These are phyloP conservation scores for Agrocybe praecox DNA, from an alignment of 768 basidiomycete genomes.

Conservation along the genomic window DNA sequence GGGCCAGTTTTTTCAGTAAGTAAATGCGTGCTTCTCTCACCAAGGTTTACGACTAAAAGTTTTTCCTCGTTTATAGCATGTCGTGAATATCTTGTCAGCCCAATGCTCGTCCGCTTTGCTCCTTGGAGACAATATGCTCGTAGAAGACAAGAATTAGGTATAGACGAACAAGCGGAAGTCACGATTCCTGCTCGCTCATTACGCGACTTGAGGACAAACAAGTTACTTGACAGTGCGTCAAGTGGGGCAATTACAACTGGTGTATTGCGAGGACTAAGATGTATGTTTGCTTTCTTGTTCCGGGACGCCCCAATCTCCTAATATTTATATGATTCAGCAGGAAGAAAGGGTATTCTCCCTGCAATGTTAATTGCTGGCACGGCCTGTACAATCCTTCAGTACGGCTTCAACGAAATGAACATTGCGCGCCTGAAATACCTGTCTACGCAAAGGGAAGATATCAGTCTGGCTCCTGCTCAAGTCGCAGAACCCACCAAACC, in stretches of 20 bases:
- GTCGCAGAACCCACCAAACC: neutral
- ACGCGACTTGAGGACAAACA: slow-evolving; percentile 57
- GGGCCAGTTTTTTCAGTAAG: slow-evolving; percentile 81
- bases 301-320: neutral
- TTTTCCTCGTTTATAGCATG: slow-evolving; percentile 45
- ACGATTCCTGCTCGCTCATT: slow-evolving; percentile 15
- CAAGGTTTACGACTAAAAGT: neutral
- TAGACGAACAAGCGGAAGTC: slow-evolving; percentile 8
- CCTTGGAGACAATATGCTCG: slow-evolving; percentile 51
- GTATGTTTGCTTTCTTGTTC: slow-evolving; percentile 40
- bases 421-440: slow-evolving; percentile 63
- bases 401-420: slow-evolving; percentile 68
- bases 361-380: slow-evolving; percentile 63
- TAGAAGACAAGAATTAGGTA: slow-evolving; percentile 33
- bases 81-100: slow-evolving; percentile 77
- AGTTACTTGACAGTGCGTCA: slow-evolving; percentile 69
- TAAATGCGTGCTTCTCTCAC: slow-evolving; percentile 6
- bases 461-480: neutral
- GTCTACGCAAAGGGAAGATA: slow-evolving; percentile 33
- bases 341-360: slow-evolving; percentile 54
- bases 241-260: slow-evolving; percentile 75
- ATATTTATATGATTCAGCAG: slow-evolving; percentile 48
- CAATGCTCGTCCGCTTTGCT: slow-evolving; percentile 50
- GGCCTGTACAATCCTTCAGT: slow-evolving; percentile 65
- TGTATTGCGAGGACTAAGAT: slow-evolving; percentile 51